These are phyloP conservation scores for Trichosanthes cucumerina DNA, from an alignment of 306 rosid species.

Conservation along the genomic window DNA sequence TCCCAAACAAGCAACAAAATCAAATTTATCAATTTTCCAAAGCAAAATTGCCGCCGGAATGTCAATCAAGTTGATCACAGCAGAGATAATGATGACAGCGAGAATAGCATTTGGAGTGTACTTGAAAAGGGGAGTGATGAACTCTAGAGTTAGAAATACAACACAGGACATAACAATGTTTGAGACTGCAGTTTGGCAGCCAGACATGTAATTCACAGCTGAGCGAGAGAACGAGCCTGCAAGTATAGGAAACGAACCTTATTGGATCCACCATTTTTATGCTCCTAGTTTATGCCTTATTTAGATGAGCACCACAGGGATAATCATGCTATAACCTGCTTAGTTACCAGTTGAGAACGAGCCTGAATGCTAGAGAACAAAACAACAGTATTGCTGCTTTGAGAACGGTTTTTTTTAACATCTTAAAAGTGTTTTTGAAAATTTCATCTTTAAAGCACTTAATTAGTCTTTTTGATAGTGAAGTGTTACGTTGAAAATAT, in stretches of 20 bases:
- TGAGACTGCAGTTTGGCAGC: slow-evolving; percentile 83
- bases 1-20: slow-evolving; percentile 91
- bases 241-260: slow-evolving; percentile 10
- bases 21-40: slow-evolving; percentile 90
- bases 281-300: background rate
- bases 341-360: background rate
- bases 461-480: background rate
- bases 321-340: background rate
- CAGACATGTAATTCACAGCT: slow-evolving; percentile 87
- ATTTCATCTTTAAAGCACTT: background rate
- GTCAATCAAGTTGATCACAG: slow-evolving; percentile 81
- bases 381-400: too few relatives aligned
- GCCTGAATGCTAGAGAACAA: too few relatives aligned
- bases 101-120: slow-evolving; percentile 95
- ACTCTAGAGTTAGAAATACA: slow-evolving; percentile 66
- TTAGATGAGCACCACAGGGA: background rate
- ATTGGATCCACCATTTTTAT: slow-evolving; percentile 16
- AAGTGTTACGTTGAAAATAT: background rate
- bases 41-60: slow-evolving; percentile 68
- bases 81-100: slow-evolving; percentile 77
- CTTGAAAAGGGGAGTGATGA: slow-evolving; percentile 82
- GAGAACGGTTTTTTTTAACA: background rate
- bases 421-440: background rate
- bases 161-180: slow-evolving; percentile 81
- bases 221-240: slow-evolving; percentile 97